phyloP scores from a whole-genome alignment of 2,329 filamentous ascomycete genomes.

The Coleophoma eucalyptorum region DNA sequence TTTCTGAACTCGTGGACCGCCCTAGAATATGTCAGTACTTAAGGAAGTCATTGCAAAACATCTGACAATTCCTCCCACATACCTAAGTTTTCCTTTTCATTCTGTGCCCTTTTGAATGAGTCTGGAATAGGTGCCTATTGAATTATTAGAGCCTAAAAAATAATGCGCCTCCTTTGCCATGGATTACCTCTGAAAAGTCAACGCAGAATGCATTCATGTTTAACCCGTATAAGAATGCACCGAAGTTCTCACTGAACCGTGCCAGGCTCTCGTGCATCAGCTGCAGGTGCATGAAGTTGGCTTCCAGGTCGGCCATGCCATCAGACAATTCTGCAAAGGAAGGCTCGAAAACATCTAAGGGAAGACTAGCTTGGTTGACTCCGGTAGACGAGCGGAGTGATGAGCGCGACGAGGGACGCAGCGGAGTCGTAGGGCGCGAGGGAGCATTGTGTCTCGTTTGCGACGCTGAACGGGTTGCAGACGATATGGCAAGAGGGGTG shows the following conservation, averaged over 20 bases:
- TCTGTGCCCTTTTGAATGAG: conserved; percentile 69
- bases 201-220: conserved; percentile 99
- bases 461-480: conserved; percentile 22
- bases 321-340: conserved; percentile 92
- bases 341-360: conserved; percentile 80
- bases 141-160: conserved; percentile 1
- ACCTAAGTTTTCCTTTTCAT: conserved; percentile 49
- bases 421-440: conserved; percentile 77
- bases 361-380: conserved; percentile 33
- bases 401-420: conserved; percentile 84
- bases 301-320: conserved; percentile 91
- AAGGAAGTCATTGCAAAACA: too few relatives aligned
- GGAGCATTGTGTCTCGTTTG: conserved; percentile 18
- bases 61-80: conserved; percentile 6
- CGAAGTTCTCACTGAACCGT: conserved; percentile 94
- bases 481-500: conserved; percentile 19
- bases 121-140: conserved; percentile 74
- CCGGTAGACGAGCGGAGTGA: conserved; percentile 57
- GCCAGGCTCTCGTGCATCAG: conserved; percentile 93
- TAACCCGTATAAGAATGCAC: conserved; percentile 88
- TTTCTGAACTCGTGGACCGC: conserved; percentile 30
- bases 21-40: conserved; percentile 12
- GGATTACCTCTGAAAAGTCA: conserved; percentile 80
- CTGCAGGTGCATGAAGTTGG: conserved; percentile 96
- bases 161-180: not conserved